Evolutionary conservation across 2,329 filamentous ascomycete genomes (phyloP).

Genomic region (Exophiala viscosa): DNA sequence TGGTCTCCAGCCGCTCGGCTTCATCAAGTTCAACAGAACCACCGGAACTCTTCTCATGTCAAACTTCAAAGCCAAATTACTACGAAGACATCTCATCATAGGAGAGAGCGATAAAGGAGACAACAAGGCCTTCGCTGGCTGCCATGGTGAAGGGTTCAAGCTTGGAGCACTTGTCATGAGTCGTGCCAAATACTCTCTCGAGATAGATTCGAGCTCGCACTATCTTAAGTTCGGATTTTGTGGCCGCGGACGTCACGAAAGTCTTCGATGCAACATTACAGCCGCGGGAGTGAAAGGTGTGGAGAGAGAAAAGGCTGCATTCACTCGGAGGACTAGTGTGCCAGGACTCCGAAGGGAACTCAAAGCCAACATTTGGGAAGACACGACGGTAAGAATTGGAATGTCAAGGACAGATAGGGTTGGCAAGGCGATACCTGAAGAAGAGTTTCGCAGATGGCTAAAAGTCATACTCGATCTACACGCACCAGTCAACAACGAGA

Average conservation of each 20-base stretch:
- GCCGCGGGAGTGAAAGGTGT: neutral
- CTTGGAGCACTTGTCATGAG: conserved; percentile 30
- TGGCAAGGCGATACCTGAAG: neutral
- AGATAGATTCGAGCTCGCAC: conserved; percentile 21
- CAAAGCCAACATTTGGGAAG: conserved; percentile 17
- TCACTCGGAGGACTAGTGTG: neutral
- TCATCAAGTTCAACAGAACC: conserved; percentile 25
- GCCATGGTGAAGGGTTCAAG: conserved; percentile 32
- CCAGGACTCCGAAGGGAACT: neutral
- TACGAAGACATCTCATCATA: conserved; percentile 10
- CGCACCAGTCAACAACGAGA: conserved; percentile 1
- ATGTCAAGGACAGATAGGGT: conserved; percentile 1
- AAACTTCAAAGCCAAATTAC: conserved; percentile 28
- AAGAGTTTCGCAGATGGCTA: conserved; percentile 19
- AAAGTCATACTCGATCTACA: conserved; percentile 20
- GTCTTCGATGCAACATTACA: conserved; percentile 5
- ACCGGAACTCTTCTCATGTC: conserved; percentile 25
- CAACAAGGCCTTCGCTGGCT: conserved; percentile 22
- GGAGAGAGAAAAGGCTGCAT: neutral
- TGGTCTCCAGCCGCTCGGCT: conserved; percentile 22
- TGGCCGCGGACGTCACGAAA: neutral
- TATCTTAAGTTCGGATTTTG: conserved; percentile 27
- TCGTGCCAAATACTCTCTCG: conserved; percentile 23
- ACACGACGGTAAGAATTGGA: conserved; percentile 17
- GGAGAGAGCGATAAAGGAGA: conserved; percentile 20